Evolutionary conservation across 768 basidiomycete genomes (phyloP).

Genomic region (Termitomyces titanicus): DNA sequence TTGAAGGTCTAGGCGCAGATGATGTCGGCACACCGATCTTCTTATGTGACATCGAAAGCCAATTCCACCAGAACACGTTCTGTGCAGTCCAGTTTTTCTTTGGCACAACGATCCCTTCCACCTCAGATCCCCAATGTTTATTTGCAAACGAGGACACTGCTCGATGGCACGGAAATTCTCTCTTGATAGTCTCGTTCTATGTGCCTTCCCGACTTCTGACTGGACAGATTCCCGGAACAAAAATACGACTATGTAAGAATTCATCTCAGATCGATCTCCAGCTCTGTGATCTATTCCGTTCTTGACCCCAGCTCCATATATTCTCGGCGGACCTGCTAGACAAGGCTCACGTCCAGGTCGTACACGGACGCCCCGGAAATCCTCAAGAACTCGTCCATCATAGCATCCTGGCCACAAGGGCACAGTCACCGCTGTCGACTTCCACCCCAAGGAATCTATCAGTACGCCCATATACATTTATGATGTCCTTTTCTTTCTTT

Average conservation of each 20-base stretch:
- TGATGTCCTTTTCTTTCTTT: not conserved
- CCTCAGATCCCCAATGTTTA: constrained; percentile 4
- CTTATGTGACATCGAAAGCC: constrained; percentile 29
- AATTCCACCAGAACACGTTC: constrained; percentile 27
- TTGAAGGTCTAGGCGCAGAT: constrained; percentile 20
- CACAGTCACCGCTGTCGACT: constrained; percentile 92
- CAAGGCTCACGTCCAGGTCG: constrained; percentile 24
- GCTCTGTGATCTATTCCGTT: constrained; percentile 14
- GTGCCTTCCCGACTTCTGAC: constrained; percentile 29
- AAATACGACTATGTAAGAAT: constrained; percentile 27
- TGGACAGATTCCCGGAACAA: constrained; percentile 9
- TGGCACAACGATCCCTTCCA: constrained; percentile 20
- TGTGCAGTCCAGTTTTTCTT: constrained; percentile 30
- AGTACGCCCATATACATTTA: constrained; percentile 54
- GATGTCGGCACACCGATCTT: constrained; percentile 29
- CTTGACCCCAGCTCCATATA: constrained; percentile 24
- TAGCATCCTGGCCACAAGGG: constrained; percentile 96
- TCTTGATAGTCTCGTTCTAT: constrained; percentile 33
- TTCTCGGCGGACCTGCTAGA: constrained; percentile 27
- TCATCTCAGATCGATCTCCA: constrained; percentile 13
- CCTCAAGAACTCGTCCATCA: constrained; percentile 9
- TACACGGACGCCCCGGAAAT: constrained; percentile 25
- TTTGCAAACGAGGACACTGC: constrained; percentile 27
- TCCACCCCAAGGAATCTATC: constrained; percentile 94
- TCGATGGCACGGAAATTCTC: constrained; percentile 30